Percentiles rank a stretch among this genome's conserved stretches.
Conservation (phyloP, 2,329 filamentous ascomycete species). For the Rhynchosporium agropyri region DNA sequence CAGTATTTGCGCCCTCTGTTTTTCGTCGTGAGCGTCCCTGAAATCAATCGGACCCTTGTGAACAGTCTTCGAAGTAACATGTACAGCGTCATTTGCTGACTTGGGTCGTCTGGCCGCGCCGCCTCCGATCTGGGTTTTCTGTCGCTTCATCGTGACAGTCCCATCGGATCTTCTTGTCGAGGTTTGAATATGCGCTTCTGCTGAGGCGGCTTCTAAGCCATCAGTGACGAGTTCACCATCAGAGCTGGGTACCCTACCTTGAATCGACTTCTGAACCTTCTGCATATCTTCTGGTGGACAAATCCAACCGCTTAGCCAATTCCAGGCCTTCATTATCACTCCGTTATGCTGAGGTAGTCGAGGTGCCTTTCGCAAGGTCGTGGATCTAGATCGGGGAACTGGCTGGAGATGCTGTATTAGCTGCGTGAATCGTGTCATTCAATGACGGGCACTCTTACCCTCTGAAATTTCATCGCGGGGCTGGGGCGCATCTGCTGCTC, state of each 20-base stretch:
- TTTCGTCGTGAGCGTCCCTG: slow-evolving; percentile 24
- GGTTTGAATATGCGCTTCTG: slow-evolving; percentile 25
- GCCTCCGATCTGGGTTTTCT: slow-evolving; percentile 19
- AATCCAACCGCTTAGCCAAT: slow-evolving; percentile 1
- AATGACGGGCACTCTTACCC: slow-evolving; percentile 4
- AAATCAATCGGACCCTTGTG: slow-evolving; percentile 23
- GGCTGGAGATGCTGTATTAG: slow-evolving; percentile 13
- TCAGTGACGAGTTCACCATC: slow-evolving; percentile 1
- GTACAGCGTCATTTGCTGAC: slow-evolving; percentile 20
- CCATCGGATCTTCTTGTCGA: slow-evolving; percentile 27
- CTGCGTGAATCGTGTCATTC: slow-evolving; percentile 17
- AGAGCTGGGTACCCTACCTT: slow-evolving; percentile 1
- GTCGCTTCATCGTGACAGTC: slow-evolving; percentile 30
- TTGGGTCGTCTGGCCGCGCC: slow-evolving; percentile 11
- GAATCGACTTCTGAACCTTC: background rate
- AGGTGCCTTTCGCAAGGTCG: slow-evolving; percentile 6
- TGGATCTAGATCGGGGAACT: background rate
- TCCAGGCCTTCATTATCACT: background rate
- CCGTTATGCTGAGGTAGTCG: background rate
- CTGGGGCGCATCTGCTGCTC: slow-evolving; percentile 32
- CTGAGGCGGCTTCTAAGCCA: slow-evolving; percentile 24
- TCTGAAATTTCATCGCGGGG: slow-evolving; percentile 14
- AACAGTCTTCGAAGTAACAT: slow-evolving; percentile 8
- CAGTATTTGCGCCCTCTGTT: slow-evolving; percentile 22
- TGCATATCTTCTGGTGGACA: background rate